Evolutionary conservation across 2,329 filamentous ascomycete genomes (phyloP).

Genomic region (Pseudogymnoascus sp.): DNA sequence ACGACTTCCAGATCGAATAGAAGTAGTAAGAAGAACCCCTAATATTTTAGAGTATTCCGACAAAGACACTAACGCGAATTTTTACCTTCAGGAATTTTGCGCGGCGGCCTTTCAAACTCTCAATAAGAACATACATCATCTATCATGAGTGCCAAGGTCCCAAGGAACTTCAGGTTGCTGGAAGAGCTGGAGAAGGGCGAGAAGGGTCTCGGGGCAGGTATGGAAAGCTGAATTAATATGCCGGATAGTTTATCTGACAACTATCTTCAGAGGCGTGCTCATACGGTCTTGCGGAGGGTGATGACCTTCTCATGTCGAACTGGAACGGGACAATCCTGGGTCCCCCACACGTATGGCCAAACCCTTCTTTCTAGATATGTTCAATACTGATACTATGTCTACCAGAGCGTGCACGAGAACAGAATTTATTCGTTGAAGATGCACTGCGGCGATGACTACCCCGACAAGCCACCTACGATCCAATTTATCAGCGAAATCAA

Average conservation of each 20-base stretch:
- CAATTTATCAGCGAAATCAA: conserved; percentile 93
- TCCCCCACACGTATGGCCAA: conserved; percentile 73
- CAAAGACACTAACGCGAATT: background rate
- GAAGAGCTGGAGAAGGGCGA: conserved; percentile 99
- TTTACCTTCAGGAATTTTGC: background rate
- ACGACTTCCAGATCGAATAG: background rate
- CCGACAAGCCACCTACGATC: conserved; percentile 79
- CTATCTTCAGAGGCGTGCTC: conserved; percentile 74
- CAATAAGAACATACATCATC: background rate
- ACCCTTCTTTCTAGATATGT: background rate
- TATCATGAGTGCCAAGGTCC: conserved; percentile 59
- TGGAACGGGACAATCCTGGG: conserved; percentile 98
- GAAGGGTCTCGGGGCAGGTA: conserved; percentile 89
- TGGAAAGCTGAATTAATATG: conserved; percentile 21
- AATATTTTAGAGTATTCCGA: background rate
- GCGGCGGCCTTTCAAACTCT: background rate
- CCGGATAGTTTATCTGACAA: background rate
- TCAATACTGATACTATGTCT: background rate
- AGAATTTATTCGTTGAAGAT: conserved; percentile 98
- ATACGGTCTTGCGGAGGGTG: conserved; percentile 86
- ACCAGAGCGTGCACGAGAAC: conserved; percentile 89
- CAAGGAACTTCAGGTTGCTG: conserved; percentile 89
- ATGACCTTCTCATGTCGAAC: conserved; percentile 94
- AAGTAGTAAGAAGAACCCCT: background rate
- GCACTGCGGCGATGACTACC: conserved; percentile 84